These are phyloP conservation scores for Trichoderma reesei DNA, from an alignment of 495 filamentous ascomycete species.

Conservation along the genomic window DNA sequence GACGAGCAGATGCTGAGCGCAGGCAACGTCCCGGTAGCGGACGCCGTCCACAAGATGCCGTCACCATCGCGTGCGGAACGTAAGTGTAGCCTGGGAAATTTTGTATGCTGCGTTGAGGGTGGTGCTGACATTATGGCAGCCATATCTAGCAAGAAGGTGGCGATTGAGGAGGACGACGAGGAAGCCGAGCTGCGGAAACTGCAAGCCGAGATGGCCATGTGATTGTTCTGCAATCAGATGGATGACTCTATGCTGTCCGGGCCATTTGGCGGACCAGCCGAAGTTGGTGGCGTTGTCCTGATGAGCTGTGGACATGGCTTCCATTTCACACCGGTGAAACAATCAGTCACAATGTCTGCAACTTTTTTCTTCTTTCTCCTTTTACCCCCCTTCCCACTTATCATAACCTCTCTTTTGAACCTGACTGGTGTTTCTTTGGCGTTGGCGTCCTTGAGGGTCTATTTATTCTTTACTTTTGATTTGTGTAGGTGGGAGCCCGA, in stretches of 20 bases:
- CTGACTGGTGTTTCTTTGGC: not conserved
- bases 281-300: not conserved
- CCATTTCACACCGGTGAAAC: not conserved
- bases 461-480: not conserved
- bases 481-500: not conserved
- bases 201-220: constrained; percentile 97
- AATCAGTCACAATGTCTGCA: not conserved
- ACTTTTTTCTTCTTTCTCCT: not conserved
- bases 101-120: not conserved
- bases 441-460: constrained; percentile 10
- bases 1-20: constrained; percentile 91
- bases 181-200: constrained; percentile 90
- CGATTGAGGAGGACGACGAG: constrained; percentile 79
- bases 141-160: constrained; percentile 37
- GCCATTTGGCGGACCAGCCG: not conserved
- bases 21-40: constrained; percentile 57
- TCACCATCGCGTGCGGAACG: constrained; percentile 60
- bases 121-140: constrained; percentile 18
- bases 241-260: not conserved
- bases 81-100: constrained; percentile 39
- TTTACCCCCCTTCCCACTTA: not conserved
- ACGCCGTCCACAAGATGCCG: constrained; percentile 64
- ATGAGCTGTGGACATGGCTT: not conserved
- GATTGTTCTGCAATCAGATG: constrained; percentile 16
- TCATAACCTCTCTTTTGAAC: not conserved